Evolutionary conservation across 2,329 filamentous ascomycete genomes (phyloP), one percentile per base, ranked within the genome.

Genomic region (Ophiostoma novo-ulmi): DNA sequence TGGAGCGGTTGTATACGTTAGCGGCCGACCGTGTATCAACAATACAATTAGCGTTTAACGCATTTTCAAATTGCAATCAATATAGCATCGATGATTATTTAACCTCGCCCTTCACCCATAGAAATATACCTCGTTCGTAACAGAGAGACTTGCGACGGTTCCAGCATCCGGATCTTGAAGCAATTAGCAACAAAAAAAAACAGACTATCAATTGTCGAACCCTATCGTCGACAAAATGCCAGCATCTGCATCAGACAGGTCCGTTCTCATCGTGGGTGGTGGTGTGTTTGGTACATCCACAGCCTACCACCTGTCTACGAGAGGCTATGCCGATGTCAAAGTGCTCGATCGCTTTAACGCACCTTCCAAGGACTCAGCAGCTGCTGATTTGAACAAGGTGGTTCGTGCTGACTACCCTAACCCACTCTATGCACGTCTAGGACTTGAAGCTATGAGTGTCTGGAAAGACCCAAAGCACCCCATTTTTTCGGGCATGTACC

Each of bases 251-350:
- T 26, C n/a, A 13, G 26, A 55, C 8, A n/a, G 7, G 1, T 55
- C 52, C 13, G 13, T 55, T 26, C 52, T 55, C 3, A 55, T 55
- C n/a, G n/a, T 55, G 17, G 52, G 52, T 11, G 52, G 52, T 13
- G 52, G n/a, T 26, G 52, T 55, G 22, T 55, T 55, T 17, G 52
- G 52, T n/a, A 55, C 52, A 26, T 55, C 52, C n/a, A 55, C n/a
- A 7, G 52, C 52, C n/a, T 55, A 55, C n/a, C 52, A 55, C 52
- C 52, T 55, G 10, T 55, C 52, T 55, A 26, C 52, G 52, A 55
- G 52, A 55, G 52, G 52, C 20, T 55, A 55, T n/a, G 1, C n/a
- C 26, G n/a, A 55, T 55, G 26, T 55, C 5, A 55, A n/a, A 11
- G 52, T 55, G n/a, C 20, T 55, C 3, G 52, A 55, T 26, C 52